Evolutionary conservation across 2,329 filamentous ascomycete species (phyloP).

Genomic region (Hymenoscyphus fructigenus): DNA sequence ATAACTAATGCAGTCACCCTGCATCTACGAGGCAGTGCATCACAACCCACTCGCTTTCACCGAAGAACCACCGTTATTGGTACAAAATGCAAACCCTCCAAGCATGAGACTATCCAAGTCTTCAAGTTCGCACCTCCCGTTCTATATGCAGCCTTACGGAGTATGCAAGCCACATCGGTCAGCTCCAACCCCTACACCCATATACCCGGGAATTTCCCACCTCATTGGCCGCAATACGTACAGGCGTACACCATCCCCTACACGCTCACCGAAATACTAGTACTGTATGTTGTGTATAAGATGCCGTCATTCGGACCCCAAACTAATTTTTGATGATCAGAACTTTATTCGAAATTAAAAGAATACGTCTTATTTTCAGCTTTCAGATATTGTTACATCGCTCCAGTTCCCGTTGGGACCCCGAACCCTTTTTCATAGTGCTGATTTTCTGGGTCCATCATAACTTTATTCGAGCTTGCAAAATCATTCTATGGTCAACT

Average conservation of each 20-base stretch:
- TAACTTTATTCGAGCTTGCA: too few species aligned
- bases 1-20: too few species aligned
- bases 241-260: background rate
- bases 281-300: background rate
- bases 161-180: slow-evolving; percentile 7
- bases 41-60: too few species aligned
- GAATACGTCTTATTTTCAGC: too few species aligned
- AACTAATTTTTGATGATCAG: background rate
- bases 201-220: background rate
- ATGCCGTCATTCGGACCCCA: background rate
- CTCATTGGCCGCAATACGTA: slow-evolving; percentile 9
- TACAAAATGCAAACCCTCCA: too few species aligned
- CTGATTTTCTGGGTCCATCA: background rate
- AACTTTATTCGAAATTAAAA: too few species aligned
- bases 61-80: too few species aligned
- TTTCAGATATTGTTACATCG: too few species aligned
- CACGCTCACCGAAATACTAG: background rate
- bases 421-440: background rate
- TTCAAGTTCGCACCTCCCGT: too few species aligned
- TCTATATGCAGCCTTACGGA: slow-evolving; percentile 9
- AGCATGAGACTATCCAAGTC: too few species aligned
- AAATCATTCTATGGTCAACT: too few species aligned
- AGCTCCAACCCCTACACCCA: slow-evolving; percentile 6
- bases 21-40: too few species aligned
- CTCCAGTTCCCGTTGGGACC: background rate